Conservation (phyloP, 2,329 filamentous ascomycete species). For the Gaeumannomyces sp. region DNA sequence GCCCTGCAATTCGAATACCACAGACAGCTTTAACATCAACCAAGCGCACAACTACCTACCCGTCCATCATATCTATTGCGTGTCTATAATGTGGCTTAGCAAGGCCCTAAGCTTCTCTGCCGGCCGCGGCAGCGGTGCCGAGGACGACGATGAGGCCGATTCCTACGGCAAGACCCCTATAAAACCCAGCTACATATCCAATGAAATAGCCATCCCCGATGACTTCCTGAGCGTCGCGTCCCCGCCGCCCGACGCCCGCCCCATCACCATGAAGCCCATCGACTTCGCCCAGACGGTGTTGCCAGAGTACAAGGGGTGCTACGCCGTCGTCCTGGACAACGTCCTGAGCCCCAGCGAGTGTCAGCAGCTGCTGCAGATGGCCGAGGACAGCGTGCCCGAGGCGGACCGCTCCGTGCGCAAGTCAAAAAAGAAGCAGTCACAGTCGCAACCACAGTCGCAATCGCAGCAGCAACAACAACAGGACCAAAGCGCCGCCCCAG, state of each 20-base stretch:
- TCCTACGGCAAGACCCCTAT: neutral
- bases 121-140: too few species aligned
- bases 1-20: neutral
- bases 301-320: constrained; percentile 44
- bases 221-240: constrained; percentile 35
- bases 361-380: constrained; percentile 40
- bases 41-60: too few species aligned
- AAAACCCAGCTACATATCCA: constrained; percentile 19
- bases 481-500: constrained; percentile 9
- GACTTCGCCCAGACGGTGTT: constrained; percentile 47
- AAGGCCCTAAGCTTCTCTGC: neutral
- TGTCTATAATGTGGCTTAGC: neutral
- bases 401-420: constrained; percentile 9
- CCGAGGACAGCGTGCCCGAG: constrained; percentile 47
- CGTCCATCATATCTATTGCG: neutral
- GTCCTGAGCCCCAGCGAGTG: constrained; percentile 61
- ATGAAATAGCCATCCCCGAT: constrained; percentile 33
- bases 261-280: constrained; percentile 41
- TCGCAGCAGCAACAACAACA: neutral
- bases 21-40: neutral
- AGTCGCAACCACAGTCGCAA: too few species aligned
- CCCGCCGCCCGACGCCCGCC: constrained; percentile 31
- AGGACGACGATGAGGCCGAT: neutral
- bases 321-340: constrained; percentile 59
- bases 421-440: neutral